Conservation (phyloP, 306 rosid species). For the Betula pendula region DNA sequence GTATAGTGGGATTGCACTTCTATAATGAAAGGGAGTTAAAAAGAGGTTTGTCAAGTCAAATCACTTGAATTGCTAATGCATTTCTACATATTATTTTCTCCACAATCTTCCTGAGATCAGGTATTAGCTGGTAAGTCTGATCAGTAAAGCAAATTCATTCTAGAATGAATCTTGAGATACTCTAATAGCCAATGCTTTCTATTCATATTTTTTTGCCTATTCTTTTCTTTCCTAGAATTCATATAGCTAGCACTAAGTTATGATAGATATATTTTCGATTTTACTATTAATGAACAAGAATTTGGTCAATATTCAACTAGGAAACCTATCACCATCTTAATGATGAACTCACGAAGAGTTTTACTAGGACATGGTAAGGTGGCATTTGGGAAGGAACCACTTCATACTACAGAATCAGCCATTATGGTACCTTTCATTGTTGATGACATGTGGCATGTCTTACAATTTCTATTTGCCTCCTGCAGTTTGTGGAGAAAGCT, state of each 20-base stretch:
- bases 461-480: slow-evolving; percentile 16
- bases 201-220: background rate
- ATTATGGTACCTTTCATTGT: background rate
- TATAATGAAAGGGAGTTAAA: background rate
- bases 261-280: background rate
- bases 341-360: background rate
- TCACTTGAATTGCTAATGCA: background rate
- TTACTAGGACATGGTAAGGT: background rate
- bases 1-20: background rate
- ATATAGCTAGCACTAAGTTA: background rate
- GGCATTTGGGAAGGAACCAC: background rate
- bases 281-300: background rate
- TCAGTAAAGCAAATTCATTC: background rate
- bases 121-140: background rate
- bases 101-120: background rate
- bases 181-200: background rate
- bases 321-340: background rate
- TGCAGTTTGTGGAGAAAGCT: slow-evolving; percentile 90
- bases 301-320: background rate
- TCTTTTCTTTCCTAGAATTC: background rate
- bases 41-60: background rate
- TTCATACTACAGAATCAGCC: background rate
- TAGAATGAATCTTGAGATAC: background rate
- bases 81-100: background rate
- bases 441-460: slow-evolving; percentile 16